Evolutionary conservation across 2,329 filamentous ascomycete genomes (phyloP).

Genomic region (Penicillium occitanis): DNA sequence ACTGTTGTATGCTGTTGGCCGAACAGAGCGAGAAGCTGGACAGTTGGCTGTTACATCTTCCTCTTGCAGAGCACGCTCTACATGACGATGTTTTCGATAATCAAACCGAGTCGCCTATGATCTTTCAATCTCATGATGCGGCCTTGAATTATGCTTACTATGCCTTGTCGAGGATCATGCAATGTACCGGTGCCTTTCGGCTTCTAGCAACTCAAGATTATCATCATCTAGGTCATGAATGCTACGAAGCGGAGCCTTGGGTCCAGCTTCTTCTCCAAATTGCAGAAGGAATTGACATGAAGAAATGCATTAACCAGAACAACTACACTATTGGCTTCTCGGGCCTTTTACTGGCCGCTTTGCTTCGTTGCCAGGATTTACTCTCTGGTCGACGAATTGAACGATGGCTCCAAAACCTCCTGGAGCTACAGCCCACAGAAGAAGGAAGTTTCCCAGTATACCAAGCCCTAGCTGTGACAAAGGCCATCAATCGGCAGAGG

Average conservation of each 20-base stretch:
- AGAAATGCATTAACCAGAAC: not conserved
- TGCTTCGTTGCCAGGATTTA: not conserved
- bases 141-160: slow-evolving; percentile 3
- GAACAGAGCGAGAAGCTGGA: not conserved
- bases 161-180: not conserved
- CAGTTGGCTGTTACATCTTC: not conserved
- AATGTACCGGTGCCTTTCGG: not conserved
- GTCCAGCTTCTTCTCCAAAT: not conserved
- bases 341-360: not conserved
- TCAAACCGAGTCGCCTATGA: not conserved
- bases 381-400: not conserved
- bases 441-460: not conserved
- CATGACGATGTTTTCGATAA: not conserved
- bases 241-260: not conserved
- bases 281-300: not conserved
- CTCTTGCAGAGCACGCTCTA: not conserved
- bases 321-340: not conserved
- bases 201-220: not conserved
- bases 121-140: not conserved
- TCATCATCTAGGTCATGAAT: not conserved
- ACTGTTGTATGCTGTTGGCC: not conserved
- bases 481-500: slow-evolving; percentile 9
- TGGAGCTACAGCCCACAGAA: not conserved
- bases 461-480: not conserved
- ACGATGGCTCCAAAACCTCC: not conserved